Conservation (phyloP, 2,329 filamentous ascomycete species). For the Aspergillus fumigatiaffinis region DNA sequence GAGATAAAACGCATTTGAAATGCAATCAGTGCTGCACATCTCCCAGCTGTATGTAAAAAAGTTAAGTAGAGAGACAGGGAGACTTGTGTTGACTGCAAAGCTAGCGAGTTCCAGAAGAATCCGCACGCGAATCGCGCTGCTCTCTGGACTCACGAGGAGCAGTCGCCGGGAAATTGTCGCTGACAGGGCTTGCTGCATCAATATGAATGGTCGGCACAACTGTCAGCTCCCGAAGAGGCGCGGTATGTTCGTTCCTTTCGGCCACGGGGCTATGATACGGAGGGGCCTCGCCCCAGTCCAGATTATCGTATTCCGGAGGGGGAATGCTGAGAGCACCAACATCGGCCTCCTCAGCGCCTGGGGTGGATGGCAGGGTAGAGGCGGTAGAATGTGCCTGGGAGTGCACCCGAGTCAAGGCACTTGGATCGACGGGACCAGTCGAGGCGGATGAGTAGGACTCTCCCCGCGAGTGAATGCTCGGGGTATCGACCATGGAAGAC, state of each 20-base stretch:
- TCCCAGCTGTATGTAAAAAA: not conserved
- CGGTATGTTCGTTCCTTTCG: conserved; percentile 13
- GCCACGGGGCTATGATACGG: conserved; percentile 32
- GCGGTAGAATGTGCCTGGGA: conserved; percentile 24
- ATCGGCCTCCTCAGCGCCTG: conserved; percentile 31
- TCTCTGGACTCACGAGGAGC: not conserved
- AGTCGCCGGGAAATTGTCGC: conserved; percentile 10
- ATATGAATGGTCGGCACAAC: conserved; percentile 32
- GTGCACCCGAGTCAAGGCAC: conserved; percentile 23
- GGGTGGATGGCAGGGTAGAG: conserved; percentile 18
- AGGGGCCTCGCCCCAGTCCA: conserved; percentile 43
- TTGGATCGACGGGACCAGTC: conserved; percentile 26
- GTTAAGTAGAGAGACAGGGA: not conserved
- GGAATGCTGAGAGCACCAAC: conserved; percentile 35
- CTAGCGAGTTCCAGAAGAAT: not conserved
- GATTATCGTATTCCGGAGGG: conserved; percentile 41
- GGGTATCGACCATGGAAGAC: conserved; percentile 24
- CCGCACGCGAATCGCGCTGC: not conserved
- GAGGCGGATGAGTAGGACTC: conserved; percentile 33
- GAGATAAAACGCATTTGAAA: not conserved
- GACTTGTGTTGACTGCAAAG: not conserved
- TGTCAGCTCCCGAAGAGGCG: conserved; percentile 15
- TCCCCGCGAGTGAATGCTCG: conserved; percentile 27
- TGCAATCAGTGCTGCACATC: not conserved
- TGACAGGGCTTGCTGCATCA: conserved; percentile 25